A percentile compares a stretch with the other conserved stretches of the same genome.
These are phyloP conservation scores for Rehmannia glutinosa DNA, from an alignment of 257 asterid genomes.

Conservation along the genomic window DNA sequence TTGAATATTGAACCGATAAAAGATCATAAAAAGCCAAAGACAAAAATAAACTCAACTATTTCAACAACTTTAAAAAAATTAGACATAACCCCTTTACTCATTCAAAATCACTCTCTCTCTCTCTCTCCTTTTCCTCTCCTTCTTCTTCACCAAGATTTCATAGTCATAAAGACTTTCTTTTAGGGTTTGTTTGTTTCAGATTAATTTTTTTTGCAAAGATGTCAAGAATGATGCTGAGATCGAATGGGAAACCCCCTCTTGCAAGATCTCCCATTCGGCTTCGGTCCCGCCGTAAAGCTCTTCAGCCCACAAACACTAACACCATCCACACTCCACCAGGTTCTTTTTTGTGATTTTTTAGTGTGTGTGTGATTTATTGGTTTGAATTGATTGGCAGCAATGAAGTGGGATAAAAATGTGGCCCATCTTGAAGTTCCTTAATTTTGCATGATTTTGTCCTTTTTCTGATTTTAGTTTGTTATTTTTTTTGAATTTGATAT, in stretches of 20 bases:
- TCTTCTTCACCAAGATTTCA: not conserved
- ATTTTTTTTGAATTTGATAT: not conserved
- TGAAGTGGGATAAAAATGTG: too few species aligned
- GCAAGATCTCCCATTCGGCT: constrained; percentile 80
- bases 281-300: constrained; percentile 54
- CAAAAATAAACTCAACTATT: not conserved
- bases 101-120: not conserved
- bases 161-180: not conserved
- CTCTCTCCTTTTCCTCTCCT: not conserved
- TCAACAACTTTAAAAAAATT: not conserved
- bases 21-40: not conserved
- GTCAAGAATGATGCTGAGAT: constrained; percentile 58
- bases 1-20: constrained; percentile 12
- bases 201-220: not conserved
- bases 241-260: constrained; percentile 79
- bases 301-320: constrained; percentile 40
- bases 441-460: not conserved
- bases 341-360: not conserved
- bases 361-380: not conserved
- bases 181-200: not conserved
- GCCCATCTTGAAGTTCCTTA: too few species aligned
- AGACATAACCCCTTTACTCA: not conserved
- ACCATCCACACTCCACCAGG: constrained; percentile 55
- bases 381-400: too few species aligned
- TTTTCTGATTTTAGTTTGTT: not conserved